phyloP scores from a whole-genome alignment of 345 rosid species.

The Viola odorata region DNA sequence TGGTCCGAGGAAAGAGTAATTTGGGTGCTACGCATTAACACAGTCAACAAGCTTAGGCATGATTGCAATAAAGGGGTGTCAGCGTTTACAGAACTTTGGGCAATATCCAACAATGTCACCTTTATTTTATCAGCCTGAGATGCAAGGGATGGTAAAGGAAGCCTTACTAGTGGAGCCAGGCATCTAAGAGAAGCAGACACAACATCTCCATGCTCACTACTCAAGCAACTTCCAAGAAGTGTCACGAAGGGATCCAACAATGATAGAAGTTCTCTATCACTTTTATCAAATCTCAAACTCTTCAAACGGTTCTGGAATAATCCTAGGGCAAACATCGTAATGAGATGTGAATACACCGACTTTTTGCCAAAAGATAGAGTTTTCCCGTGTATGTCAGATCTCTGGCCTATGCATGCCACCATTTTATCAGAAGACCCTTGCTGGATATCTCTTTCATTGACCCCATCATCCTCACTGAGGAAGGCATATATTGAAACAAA shows the following conservation, averaged over 20 bases:
- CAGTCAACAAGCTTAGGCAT: constrained; percentile 74
- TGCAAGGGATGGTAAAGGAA: constrained; percentile 71
- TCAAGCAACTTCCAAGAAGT: constrained; percentile 63
- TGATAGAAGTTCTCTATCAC: constrained; percentile 38
- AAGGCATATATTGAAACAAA: constrained; percentile 58
- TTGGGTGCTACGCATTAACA: constrained; percentile 50
- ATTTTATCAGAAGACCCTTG: constrained; percentile 25
- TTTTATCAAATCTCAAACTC: constrained; percentile 41
- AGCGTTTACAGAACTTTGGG: constrained; percentile 51
- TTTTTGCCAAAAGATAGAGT: constrained; percentile 24
- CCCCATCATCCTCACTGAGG: constrained; percentile 57
- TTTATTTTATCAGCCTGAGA: constrained; percentile 72
- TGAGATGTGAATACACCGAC: constrained; percentile 52
- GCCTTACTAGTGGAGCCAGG: constrained; percentile 58
- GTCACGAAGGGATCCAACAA: constrained; percentile 84
- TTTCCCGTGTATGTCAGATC: constrained; percentile 28
- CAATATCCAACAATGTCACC: constrained; percentile 56
- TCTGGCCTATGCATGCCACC: constrained; percentile 16
- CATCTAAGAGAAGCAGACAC: constrained; percentile 72
- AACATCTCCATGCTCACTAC: constrained; percentile 78
- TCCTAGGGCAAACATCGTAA: constrained; percentile 71
- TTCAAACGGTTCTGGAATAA: constrained; percentile 53
- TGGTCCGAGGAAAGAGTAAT: constrained; percentile 71
- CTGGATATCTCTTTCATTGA: constrained; percentile 39
- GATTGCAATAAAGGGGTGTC: constrained; percentile 66